A percentile compares a stretch with the other conserved stretches of the same genome.
These are phyloP conservation scores for Fusarium redolens DNA, from an alignment of 2,329 filamentous ascomycete genomes.

Conservation along the genomic window DNA sequence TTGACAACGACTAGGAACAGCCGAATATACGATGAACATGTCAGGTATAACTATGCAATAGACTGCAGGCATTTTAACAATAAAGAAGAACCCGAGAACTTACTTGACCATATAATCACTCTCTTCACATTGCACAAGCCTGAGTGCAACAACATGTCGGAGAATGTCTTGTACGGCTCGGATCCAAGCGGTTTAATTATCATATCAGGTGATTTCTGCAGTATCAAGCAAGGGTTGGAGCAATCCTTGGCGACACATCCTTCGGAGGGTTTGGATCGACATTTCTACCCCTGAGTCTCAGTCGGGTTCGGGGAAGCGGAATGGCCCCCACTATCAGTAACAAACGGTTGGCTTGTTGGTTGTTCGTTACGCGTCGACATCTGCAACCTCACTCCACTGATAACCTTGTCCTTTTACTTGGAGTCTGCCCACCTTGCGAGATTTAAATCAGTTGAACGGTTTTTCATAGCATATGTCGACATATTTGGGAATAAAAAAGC, in stretches of 20 bases:
- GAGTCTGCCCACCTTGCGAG: not conserved
- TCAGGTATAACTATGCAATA: not conserved
- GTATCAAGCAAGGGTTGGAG: too few relatives aligned
- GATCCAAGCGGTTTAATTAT: too few relatives aligned
- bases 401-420: not conserved
- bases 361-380: not conserved
- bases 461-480: not conserved
- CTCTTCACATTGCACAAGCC: rapidly evolving
- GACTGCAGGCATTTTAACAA: too few relatives aligned
- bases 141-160: not conserved
- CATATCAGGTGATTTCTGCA: not conserved
- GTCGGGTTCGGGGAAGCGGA: not conserved
- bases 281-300: not conserved
- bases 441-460: not conserved
- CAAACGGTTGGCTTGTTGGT: not conserved
- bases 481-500: not conserved
- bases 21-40: not conserved
- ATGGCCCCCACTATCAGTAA: not conserved
- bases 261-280: not conserved
- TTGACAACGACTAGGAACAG: not conserved
- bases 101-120: too few relatives aligned
- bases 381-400: not conserved
- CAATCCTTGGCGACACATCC: not conserved
- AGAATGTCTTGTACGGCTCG: rapidly evolving
- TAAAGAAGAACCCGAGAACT: too few relatives aligned